These are phyloP conservation scores for Geranium brycei DNA, from an alignment of 345 rosid species.

Conservation along the genomic window DNA sequence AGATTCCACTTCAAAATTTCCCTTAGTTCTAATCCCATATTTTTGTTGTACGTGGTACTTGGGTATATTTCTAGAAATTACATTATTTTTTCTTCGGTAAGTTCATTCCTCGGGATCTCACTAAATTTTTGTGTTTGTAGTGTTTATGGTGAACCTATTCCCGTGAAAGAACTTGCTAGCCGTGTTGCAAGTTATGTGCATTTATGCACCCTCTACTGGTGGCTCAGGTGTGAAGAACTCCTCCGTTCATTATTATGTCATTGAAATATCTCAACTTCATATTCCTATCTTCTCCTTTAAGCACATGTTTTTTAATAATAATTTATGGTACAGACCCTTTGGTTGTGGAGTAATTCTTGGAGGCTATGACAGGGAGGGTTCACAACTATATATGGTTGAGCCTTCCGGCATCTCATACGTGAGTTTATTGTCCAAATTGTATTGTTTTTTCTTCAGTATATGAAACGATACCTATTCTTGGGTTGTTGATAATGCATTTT, in stretches of 20 bases:
- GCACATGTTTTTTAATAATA: background rate
- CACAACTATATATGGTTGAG: constrained; percentile 85
- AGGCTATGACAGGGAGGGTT: constrained; percentile 97
- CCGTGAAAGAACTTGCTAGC: constrained; percentile 86
- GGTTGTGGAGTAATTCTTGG: constrained; percentile 96
- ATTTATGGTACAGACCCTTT: constrained; percentile 53
- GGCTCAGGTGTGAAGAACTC: constrained; percentile 64
- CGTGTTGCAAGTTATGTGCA: constrained; percentile 98
- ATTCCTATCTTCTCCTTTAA: background rate
- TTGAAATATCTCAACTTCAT: background rate
- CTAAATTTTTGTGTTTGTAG: constrained; percentile 21
- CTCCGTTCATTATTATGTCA: background rate
- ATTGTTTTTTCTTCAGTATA: background rate
- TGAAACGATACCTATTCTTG: background rate
- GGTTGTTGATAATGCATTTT: background rate
- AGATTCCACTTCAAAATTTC: background rate
- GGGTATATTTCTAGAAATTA: background rate
- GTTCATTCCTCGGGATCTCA: background rate
- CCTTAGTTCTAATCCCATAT: background rate
- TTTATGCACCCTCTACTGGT: constrained; percentile 96
- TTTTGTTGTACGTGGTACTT: background rate
- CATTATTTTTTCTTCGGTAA: background rate
- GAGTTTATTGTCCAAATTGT: constrained; percentile 18
- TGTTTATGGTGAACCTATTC: constrained; percentile 77
- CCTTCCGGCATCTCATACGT: constrained; percentile 97